Base-by-base conservation (phyloP, 2,329 filamentous ascomycete species). In the Ilyonectria mors-panacis region DNA sequence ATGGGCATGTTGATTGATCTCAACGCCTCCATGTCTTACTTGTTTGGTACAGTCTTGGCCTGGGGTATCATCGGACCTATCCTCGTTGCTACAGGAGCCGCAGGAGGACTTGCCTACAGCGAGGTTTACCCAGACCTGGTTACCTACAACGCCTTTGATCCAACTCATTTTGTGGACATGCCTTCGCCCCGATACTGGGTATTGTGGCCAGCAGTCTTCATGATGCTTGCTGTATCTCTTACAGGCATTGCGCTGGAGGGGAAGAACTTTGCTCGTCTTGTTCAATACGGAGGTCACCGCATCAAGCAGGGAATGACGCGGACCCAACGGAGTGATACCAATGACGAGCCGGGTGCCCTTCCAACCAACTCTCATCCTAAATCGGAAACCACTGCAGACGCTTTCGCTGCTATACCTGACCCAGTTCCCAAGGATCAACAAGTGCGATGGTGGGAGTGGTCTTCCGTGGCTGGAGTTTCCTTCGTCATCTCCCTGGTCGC, bases 391-490 rank as follows among this genome's bases (percentile, higher is more conserved):
- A 9, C 8, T 33, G 12, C 30, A n/a, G 26, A 17, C 8, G 50
- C 7, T 12, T 17, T 17, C 15, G 23, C 17, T 54, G 26, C 13
- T 23, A 56, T 56, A 15, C 33, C 30, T 13, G 53, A 56, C 12
- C 53, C 53, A 19, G n/a, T 56, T 6, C 17, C 53, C 33, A 7
- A 21, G 35, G 53, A 56, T 17, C 21, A 56, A 23, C 53, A 42
- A n/a, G 53, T 56, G 3, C 53, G 53, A 3, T 56, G 53, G 53
- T 56, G 53, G 53, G 53, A 56, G 33, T 56, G 53, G 53, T 56
- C 53, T 10, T 56, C 33, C 8, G n/a, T 56, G 15, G n/a, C 53
- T n/a, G 30, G n/a, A n/a, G 33, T n/a, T 4, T 10, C 53, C 19
- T 42, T 56, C 23, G 7, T 42, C 33, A 6, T 56, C 8, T 10